Conservation (phyloP, 257 asterid species). For the Penstemon barbatus region DNA sequence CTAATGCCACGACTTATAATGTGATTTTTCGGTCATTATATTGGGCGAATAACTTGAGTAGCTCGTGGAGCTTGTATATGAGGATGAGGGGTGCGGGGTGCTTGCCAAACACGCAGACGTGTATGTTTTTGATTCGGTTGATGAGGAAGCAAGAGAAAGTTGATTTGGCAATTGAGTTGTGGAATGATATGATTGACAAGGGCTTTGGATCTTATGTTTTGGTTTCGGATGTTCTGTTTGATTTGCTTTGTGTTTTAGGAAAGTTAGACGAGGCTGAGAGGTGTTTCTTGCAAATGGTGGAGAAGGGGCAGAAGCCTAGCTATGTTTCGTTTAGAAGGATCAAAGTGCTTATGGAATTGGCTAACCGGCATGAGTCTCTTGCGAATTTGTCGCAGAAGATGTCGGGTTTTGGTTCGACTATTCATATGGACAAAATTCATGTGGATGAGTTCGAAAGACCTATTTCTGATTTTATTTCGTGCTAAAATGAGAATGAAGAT, state of each 20-base stretch:
- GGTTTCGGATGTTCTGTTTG: conserved; percentile 74
- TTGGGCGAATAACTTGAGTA: conserved; percentile 65
- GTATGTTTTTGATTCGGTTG: conserved; percentile 83
- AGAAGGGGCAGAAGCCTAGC: conserved; percentile 84
- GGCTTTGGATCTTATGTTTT: conserved; percentile 77
- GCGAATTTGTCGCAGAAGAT: conserved; percentile 58
- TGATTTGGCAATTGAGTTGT: conserved; percentile 73
- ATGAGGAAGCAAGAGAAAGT: conserved; percentile 70
- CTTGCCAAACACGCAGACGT: conserved; percentile 76
- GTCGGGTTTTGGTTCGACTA: conserved; percentile 55
- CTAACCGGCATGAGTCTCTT: conserved; percentile 56
- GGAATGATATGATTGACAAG: conserved; percentile 87
- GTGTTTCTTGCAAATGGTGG: conserved; percentile 91
- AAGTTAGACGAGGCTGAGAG: conserved; percentile 75
- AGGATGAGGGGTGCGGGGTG: conserved; percentile 71
- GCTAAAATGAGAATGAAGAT: neutral
- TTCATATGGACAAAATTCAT: conserved; percentile 27
- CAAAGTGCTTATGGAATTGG: conserved; percentile 87
- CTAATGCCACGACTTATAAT: conserved; percentile 84
- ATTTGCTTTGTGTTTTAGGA: conserved; percentile 80
- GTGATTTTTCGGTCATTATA: conserved; percentile 70
- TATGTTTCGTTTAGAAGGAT: conserved; percentile 74
- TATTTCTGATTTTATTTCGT: conserved; percentile 34
- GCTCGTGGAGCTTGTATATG: conserved; percentile 73
- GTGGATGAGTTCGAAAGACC: conserved; percentile 47